Base-by-base conservation (phyloP, 768 basidiomycete species). In the Chalciporus pseudorubinellus region DNA sequence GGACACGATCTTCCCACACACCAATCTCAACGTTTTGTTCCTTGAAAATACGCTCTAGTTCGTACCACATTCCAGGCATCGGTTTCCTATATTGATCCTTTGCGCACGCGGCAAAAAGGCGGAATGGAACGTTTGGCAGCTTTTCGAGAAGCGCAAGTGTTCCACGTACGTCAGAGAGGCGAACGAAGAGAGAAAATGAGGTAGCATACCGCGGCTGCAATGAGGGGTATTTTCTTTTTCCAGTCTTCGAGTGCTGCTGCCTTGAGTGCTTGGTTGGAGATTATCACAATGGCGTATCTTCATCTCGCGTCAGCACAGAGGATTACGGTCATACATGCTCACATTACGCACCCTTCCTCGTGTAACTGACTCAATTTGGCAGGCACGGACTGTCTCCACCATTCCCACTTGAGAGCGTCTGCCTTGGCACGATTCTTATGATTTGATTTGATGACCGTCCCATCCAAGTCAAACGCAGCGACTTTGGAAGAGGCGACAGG, bases 401-500 rank as follows among this genome's bases (percentile, higher is more conserved):
- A 87, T 52, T 77, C 79, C 51, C 69, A 83, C 31, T 65, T 60
- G 2, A 65, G 59, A 4, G 74, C 63, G 1, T 58, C 44, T 20
- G 66, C 66, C 42, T 72, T 71, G 21, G 70, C 70, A 21, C 76
- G 74, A 40, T 50, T 53, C 29, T 46, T 63, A 44, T 43, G 55
- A 44, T 51, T 61, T 43, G 46, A 64, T 57, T 84, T 87, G 65
- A 97, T 92, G 52, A 95, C 59, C 0, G 92, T 94, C 3, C 89
- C 92, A 63, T 97, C 94, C 20, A 97, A 72, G 66, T 97, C 94
- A 55, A 94, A 89, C 12, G 84, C 79, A 10, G 89, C 87, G 28
- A 92, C 79, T 57, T 84, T 87, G n/a, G 74, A 31, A 1, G 68
- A 70, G 8, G 73, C 69, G 12, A 68, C 46, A 0, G 71, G 67